Conservation (phyloP, 306 rosid genomes). For the Lathyrus sativus region DNA sequence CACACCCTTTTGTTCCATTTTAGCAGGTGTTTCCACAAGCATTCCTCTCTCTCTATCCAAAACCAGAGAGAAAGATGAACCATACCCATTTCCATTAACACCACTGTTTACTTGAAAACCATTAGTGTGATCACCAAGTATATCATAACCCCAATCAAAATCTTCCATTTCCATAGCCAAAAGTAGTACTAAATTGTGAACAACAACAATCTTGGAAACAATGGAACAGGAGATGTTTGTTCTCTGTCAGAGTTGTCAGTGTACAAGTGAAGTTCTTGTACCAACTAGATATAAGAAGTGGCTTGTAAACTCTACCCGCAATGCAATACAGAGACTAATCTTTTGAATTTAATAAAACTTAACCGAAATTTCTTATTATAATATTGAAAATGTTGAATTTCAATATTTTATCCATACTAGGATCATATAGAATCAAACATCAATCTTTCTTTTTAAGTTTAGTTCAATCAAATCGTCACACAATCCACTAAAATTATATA, state of each 20-base stretch:
- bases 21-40: conserved; percentile 63
- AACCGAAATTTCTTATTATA: too few relatives aligned
- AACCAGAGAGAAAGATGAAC: conserved; percentile 60
- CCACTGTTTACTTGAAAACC: conserved; percentile 44
- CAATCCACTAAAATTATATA: conserved; percentile 1
- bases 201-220: conserved; percentile 35
- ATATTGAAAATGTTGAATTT: conserved; percentile 5
- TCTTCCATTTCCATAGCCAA: conserved; percentile 53
- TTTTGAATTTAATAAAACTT: too few relatives aligned
- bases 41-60: conserved; percentile 60
- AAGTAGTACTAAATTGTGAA: not conserved
- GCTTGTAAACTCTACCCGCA: not conserved
- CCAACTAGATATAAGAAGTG: not conserved
- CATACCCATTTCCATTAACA: conserved; percentile 44
- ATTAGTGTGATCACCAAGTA: conserved; percentile 34
- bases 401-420: conserved; percentile 14
- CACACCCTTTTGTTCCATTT: conserved; percentile 46
- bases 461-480: conserved; percentile 18
- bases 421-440: conserved; percentile 30
- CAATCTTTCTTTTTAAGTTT: not conserved
- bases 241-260: conserved; percentile 37
- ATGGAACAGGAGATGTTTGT: conserved; percentile 27
- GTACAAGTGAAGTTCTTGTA: conserved; percentile 17
- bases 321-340: too few relatives aligned
- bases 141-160: conserved; percentile 46